Evolutionary conservation across 2,329 filamentous ascomycete species (phyloP), one percentile per base, ranked within the genome.

Genomic region (Aspergillus carbonarius): DNA sequence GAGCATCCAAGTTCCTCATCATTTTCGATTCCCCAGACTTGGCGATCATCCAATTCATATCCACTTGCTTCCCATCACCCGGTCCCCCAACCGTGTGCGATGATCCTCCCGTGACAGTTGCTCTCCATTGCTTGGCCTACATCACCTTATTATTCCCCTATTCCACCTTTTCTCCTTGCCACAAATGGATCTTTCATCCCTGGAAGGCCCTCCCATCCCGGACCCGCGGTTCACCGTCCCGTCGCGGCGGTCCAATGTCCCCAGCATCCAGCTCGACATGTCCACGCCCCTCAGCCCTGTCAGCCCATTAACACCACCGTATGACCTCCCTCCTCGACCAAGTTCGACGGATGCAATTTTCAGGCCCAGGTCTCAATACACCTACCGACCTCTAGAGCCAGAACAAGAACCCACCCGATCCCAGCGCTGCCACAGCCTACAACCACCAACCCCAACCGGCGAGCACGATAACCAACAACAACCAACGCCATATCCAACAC

Each of bases 121-220:
- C 32, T 9, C 25, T 17, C 32, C 37, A 13, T 34, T 49, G 32
- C 27, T 39, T 34, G 40, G 30, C 20, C 39, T 44, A 32, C 20
- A 34, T 25, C 35, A n/a, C 25, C 27, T 27, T 20, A 42, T 34
- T n/a, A 30, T 23, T 15, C 13, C 18, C 40, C 30, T 25, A 5
- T 23, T 5, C 30, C 40, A 15, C 18, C 47, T 39, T 30, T 50
- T 8, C 42, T 37, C 30, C 20, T 20, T 18, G 34, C 37, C 35
- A 30, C 51, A 51, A 51, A 68, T 66, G 68, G 73, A 75, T 55
- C 68, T 75, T 20, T 75, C 73, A 9, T 73, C 70, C 9, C 65
- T 75, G 2, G 73, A 74, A 63, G 73, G 73, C 3, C 70, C 70
- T 44, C 72, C 71, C 2, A 64, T 74, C 23, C 34, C 59, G 10